Base-by-base conservation (phyloP, 495 filamentous ascomycete species). In the Ramalina peruviana region DNA sequence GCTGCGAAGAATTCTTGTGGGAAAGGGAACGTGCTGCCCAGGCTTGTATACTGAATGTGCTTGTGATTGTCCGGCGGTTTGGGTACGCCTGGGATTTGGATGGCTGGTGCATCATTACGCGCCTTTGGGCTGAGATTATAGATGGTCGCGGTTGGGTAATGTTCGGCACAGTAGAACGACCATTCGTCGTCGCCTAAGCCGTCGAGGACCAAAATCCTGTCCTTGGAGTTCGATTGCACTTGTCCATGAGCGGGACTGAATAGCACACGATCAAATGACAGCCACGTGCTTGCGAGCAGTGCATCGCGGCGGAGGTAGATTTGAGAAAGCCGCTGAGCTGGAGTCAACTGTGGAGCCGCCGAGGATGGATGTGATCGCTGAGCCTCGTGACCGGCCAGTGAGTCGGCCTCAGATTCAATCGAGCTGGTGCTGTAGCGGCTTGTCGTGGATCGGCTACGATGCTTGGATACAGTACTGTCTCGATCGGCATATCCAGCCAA, bases 101-200 rank as follows among this genome's bases (percentile, higher is more conserved):
- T 63, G 60, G 9, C 62, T 62, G 17, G 45, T 17, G 25, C 26
- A 15, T 36, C 45, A 7, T 48, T 17, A 7, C 62, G 48, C 60
- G 68, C 25, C 61, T 70, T 73, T 7, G 77, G 75, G 12, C 78
- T 83, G 27, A 90, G 73, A 59, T 86, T 93, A 72, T 94, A 95
- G 51, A 98, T 81, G 17, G 81, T 83, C 0, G 86, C 85, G 26
- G 74, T 74, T 1, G 86, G 85, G 55, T 98, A 97, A 3, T 88
- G 93, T 61, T 95, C 74, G 13, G 92, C 87, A 44, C 85, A 89
- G 63, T 95, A 98, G 66, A 93, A 97, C 3, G 89, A 95, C 93
- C 93, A 99, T 63, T 99, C 93, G 56, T 92, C 81, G 53, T 81
- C 86, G 43, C 83, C 85, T 26, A 98, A 77, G 11, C 93, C 93